Evolutionary conservation across 2,329 filamentous ascomycete species (phyloP), one percentile per base, ranked within the genome.

Genomic region (Rugonectria rugulosa): DNA sequence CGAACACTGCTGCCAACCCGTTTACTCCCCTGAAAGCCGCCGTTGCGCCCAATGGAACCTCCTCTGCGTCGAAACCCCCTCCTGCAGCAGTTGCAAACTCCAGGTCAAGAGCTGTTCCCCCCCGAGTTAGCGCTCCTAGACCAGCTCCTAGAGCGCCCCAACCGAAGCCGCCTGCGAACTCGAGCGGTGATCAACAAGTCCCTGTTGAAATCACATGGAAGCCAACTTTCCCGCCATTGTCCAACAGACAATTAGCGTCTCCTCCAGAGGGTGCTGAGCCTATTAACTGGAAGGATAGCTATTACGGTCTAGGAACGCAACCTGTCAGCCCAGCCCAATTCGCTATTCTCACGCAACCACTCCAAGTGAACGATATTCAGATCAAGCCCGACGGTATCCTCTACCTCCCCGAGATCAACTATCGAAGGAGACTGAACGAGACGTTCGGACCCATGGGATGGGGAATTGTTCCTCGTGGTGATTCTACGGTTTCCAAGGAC

Each of bases 371-470:
- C 42, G 94, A 98, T 75, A 88, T 99, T 51, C 95, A 99, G 79
- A 89, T 99, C 71, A 99, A 99, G 79, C 94, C 95, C 26, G 95
- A 99, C 77, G 95, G 95, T 27, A 94, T 99, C 65, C 80, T 98
- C 56, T 99, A 98, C 73, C 80, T 99, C 55, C 95, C 95, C 11
- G 95, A 99, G 81, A 98, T 99, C 80, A 97, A 98, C 78, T 99
- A 99, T 77, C 81, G 95, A 38, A 81, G 94, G 60, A 94, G 96
- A 61, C 76, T 99, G 67, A 97, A 98, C 73, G 80, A 82, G 68
- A 92, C 92, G 0, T 99, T 99, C 76, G 94, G 95, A 0, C 95
- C 95, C 0, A 95, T 96, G 49, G 95, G 90, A 6, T 99, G 95
- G 95, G 95, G 95, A 1, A 78, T 99, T 50, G 94, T 94, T 52